phyloP scores from a whole-genome alignment of 169 alveolate species.

The Plasmodium billcollinsi region DNA sequence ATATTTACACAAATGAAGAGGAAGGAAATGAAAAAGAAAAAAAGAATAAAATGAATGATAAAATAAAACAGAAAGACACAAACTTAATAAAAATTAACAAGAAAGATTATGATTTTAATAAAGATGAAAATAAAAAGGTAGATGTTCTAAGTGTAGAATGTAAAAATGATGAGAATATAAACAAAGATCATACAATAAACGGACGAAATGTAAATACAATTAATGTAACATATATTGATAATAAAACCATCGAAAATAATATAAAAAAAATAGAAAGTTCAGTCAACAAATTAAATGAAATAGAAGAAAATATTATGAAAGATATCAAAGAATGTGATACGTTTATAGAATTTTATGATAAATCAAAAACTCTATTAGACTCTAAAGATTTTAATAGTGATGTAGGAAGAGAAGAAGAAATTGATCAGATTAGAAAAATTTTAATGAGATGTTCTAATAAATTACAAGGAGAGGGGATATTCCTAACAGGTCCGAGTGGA shows the following conservation, averaged over 20 bases:
- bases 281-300: constrained; percentile 52
- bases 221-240: constrained; percentile 22
- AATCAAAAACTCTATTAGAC: constrained; percentile 55
- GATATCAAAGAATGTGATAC: constrained; percentile 64
- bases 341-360: constrained; percentile 63
- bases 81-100: background rate
- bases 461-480: constrained; percentile 49
- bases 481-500: constrained; percentile 67
- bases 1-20: no score
- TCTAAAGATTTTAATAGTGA: constrained; percentile 71
- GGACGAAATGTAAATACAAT: constrained; percentile 8
- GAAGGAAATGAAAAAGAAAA: no score
- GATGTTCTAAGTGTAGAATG: background rate
- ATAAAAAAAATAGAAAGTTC: constrained; percentile 52
- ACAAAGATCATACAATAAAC: background rate
- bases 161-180: constrained; percentile 11
- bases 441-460: constrained; percentile 48
- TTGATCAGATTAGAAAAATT: constrained; percentile 48
- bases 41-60: no score
- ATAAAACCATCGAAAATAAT: constrained; percentile 28
- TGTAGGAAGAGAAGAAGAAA: constrained; percentile 69
- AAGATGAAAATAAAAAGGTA: constrained; percentile 9
- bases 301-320: constrained; percentile 44
- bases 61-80: background rate
- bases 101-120: background rate